Evolutionary conservation across 2,329 filamentous ascomycete species (phyloP), one percentile per base, ranked within the genome.

Genomic region (Aphanocladium album): DNA sequence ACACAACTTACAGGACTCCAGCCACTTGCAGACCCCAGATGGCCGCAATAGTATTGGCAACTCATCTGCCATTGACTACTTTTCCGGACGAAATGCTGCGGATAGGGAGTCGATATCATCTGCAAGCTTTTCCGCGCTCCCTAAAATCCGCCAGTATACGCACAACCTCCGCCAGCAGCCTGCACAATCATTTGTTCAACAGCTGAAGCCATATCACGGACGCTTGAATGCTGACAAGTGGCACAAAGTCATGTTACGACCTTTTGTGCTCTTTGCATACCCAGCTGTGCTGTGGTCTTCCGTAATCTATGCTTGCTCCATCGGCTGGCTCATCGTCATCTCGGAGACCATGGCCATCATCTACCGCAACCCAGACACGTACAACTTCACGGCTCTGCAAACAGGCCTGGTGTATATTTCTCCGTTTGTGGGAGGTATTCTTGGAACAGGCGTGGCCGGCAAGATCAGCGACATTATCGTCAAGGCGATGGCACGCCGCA

Each of bases 301-400:
- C 0, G 79, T 89, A 0, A 85, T 96, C 4, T 98, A 98, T 71
- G 80, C 92, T 0, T 88, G 95, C 67, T 95, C 92, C 0, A 84
- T 98, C 7, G 93, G 93, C 41, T 98, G 93, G 95, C 82, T 98
- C 30, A 97, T 98, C 65, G 92, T 98, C 47, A 83, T 98, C 1
- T 96, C 92, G 0, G 93, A 98, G 73, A 89, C 89, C 0, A 86
- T 98, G 2, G 84, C 91, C 0, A 81, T 89, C 62, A 89, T 98
- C 63, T 98, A 91, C 73, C 85, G 89, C 41, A 79, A 85, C 59
- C 77, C 79, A 0, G 77, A 82, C 0, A 80, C 80, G 0, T 98
- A 98, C 77, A 84, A 93, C 66, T 98, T 98, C 71, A 86, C 83
- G 25, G 83, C 91, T 0, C 77, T 97, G 0, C 88, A 91, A 63